These are phyloP conservation scores for Sistotremastrum niveocremeum DNA, from an alignment of 768 basidiomycete species.

Conservation along the genomic window DNA sequence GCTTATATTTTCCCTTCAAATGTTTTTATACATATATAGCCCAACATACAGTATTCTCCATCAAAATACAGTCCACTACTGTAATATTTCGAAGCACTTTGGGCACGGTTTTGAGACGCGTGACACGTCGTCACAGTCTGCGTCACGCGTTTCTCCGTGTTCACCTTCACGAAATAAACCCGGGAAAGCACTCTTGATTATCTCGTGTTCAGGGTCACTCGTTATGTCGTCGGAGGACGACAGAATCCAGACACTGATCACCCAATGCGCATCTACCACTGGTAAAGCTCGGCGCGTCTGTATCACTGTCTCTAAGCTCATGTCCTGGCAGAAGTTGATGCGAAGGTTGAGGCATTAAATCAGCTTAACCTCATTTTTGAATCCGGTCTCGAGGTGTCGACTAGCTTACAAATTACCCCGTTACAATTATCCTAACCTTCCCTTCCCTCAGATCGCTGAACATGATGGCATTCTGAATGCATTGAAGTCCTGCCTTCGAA, in stretches of 20 bases:
- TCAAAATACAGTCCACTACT: no score
- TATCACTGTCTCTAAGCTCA: constrained; percentile 4
- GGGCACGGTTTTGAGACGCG: no score
- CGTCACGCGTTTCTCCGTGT: no score
- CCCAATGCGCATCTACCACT: constrained; percentile 45
- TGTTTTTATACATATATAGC: no score
- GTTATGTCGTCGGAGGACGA: constrained; percentile 32
- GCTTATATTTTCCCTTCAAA: no score
- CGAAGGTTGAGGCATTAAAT: constrained; percentile 65
- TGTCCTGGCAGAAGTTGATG: constrained; percentile 50
- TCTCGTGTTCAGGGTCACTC: neutral
- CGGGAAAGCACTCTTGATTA: no score
- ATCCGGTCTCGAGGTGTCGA: constrained; percentile 48
- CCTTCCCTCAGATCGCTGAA: constrained; percentile 47
- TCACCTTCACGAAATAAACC: no score
- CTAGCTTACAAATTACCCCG: neutral
- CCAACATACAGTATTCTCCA: no score
- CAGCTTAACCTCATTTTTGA: constrained; percentile 71
- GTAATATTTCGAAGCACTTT: no score
- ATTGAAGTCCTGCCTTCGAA: constrained; percentile 64
- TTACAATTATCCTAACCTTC: constrained; percentile 3
- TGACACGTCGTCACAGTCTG: no score
- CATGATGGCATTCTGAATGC: constrained; percentile 53
- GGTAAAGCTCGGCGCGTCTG: constrained; percentile 24
- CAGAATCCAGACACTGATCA: constrained; percentile 45